Percentiles rank a stretch among this genome's conserved stretches.
Evolutionary conservation across 2,329 filamentous ascomycete species (phyloP).

Genomic region (Fusarium robinianum): DNA sequence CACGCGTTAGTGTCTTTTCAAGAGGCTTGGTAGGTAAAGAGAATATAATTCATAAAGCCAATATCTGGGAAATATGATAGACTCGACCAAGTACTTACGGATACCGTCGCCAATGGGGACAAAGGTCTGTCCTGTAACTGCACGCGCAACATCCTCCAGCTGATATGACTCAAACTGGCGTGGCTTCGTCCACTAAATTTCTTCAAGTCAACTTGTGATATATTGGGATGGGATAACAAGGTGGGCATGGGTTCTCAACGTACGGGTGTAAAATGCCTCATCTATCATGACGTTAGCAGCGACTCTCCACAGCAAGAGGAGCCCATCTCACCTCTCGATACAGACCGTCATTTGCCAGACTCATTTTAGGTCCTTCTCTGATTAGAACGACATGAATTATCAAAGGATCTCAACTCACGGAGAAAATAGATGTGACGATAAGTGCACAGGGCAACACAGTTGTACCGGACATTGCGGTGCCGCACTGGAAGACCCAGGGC

Average conservation of each 20-base stretch:
- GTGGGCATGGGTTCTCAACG: too few species aligned
- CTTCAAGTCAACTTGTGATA: constrained; percentile 45
- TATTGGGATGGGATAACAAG: too few species aligned
- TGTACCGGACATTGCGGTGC: constrained; percentile 44
- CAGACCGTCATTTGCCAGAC: constrained; percentile 43
- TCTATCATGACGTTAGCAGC: too few species aligned
- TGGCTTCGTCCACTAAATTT: constrained; percentile 44
- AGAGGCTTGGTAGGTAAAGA: too few species aligned
- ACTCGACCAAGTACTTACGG: too few species aligned
- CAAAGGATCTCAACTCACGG: too few species aligned
- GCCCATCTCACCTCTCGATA: constrained; percentile 45
- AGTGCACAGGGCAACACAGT: constrained; percentile 41
- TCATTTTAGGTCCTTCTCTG: constrained; percentile 37
- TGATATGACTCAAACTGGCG: constrained; percentile 42
- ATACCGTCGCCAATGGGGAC: constrained; percentile 48
- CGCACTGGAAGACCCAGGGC: constrained; percentile 34
- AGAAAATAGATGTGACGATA: constrained; percentile 25
- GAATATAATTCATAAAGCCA: too few species aligned
- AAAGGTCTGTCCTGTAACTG: constrained; percentile 40
- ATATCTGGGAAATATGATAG: too few species aligned
- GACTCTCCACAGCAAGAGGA: too few species aligned
- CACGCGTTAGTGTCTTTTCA: too few species aligned
- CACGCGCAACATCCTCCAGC: constrained; percentile 38
- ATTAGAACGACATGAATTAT: too few species aligned
- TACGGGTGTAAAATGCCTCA: too few species aligned